Base-by-base conservation (phyloP, 352 stramenopile genomes). In the Globisporangium solare region DNA sequence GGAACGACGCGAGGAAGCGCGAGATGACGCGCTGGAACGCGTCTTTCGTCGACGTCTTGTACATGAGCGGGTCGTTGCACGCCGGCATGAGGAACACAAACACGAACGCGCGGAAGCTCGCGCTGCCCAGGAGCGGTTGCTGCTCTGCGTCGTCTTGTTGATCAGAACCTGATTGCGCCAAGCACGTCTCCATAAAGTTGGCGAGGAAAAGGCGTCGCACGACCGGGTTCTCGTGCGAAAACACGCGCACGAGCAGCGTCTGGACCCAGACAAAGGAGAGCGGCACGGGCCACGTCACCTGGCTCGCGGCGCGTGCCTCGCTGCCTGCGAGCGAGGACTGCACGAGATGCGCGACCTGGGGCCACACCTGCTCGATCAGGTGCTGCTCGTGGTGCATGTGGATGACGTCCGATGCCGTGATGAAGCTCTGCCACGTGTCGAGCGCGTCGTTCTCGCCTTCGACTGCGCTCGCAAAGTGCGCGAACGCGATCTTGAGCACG, bases 301-400 rank as follows among this genome's bases (percentile, higher is more conserved):
- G 6, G 5, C 15, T 3, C 50, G 20, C 8, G 15, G 45, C 7
- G 5, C n/a, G 18, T 17, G 18, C 35, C 21, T 1, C 10, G 18
- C n/a, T 41, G 13, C 2, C 47, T 22, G 13, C 50, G 17, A 87
- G 64, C 22, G 71, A 70, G 7, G 51, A 64, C 18, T 72, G 51
- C 21, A 94, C 65, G 17, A 94, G 45, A 7, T 63, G 51, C 13
- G 72, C 72, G 21, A 94, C 74, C 21, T 92, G 83, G 11, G 82
- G 73, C 84, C 84, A 94, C 18, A 92, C 84, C 51, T 94, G 82
- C 54, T 92, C 84, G 56, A 94, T 73, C 21, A 94, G 43, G 48
- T 94, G 84, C 54, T 83, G 82, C 50, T 92, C 79, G 39, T 94
- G 82, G 46, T 94, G 82, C 65, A 90, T 83, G 54, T 92, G 80